Percentiles rank a stretch among this genome's conserved stretches.
Conservation (phyloP, 2,329 filamentous ascomycete genomes). For the Plenodomus biglobosus region DNA sequence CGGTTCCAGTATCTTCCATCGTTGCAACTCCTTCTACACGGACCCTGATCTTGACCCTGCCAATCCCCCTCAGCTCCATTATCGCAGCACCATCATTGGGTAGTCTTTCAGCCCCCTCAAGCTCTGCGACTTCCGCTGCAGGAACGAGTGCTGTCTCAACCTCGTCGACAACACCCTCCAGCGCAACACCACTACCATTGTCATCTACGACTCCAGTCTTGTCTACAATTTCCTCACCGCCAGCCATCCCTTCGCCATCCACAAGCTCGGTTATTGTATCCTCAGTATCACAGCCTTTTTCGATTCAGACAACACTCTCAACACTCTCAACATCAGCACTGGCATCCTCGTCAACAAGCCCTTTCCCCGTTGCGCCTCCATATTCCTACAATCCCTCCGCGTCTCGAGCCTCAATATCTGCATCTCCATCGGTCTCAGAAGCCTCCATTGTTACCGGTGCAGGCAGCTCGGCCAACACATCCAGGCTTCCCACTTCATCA, state of each 20-base stretch:
- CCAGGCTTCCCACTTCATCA: constrained; percentile 1
- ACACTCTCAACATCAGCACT: neutral
- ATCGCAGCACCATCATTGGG: neutral
- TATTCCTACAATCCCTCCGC: constrained; percentile 9
- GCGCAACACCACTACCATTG: neutral
- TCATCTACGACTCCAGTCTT: neutral
- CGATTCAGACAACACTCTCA: neutral
- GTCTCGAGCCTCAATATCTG: constrained; percentile 5
- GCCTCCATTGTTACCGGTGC: constrained; percentile 6
- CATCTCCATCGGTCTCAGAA: constrained; percentile 4
- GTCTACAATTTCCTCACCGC: neutral
- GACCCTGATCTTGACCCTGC: neutral
- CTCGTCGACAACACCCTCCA: neutral
- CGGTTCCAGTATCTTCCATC: neutral
- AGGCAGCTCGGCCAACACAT: constrained; percentile 16
- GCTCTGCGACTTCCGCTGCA: neutral
- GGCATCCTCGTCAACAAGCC: neutral
- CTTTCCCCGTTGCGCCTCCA: constrained; percentile 3
- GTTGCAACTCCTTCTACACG: neutral
- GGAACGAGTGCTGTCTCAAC: neutral
- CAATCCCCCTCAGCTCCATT: neutral
- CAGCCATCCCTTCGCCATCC: neutral
- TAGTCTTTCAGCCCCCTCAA: neutral
- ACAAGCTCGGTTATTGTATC: constrained; percentile 1
- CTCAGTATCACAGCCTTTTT: constrained; percentile 1